Evolutionary conservation across 805 yeast genomes (phyloP), one percentile per base, ranked within the genome.

Genomic region (Saccharomyces jurei): DNA sequence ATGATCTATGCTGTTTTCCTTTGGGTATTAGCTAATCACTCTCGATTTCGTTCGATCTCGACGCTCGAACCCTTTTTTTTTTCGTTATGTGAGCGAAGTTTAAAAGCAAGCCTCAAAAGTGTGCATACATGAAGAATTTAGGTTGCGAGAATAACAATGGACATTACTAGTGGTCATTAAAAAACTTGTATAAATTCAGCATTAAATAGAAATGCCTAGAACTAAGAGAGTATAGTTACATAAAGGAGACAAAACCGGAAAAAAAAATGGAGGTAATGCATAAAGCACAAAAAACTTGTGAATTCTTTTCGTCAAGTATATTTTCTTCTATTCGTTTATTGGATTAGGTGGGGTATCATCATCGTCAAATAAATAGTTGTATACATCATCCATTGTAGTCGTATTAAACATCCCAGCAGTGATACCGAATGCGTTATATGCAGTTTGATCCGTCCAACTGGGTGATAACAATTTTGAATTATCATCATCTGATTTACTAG

Each of bases 331-430:
- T 13, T 10, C 51, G n/a, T 50, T 21, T 14, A n/a, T 48, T 27
- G 41, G 49, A 17, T 52, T 48, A 10, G 59, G 57, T 36, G 56
- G 50, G 6, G 53, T 47, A 10, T 52, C 57, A 13, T 56, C 50
- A 26, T 62, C 65, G 48, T 66, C 67, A 46, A 66, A 66, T 47
- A 65, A 54, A 41, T 63, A 65, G 44, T 63, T 66, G 50, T 64
- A 63, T 13, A 66, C 65, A 50, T 66, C 69, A 54, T 66, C 69
- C 67, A 66, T 65, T 3, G 70, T 66, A 3, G 70, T 66, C 1
- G 70, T 66, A 48, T 64, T 64, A 46, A 65, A 66, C 52, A 61
- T 56, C 10, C 62, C 59, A n/a, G 58, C 56, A 2, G 61, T 54
- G 21, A 53, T 50, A 5, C 62, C 62, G 11, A 62, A 49, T 8